Base-by-base conservation (phyloP, 2,329 filamentous ascomycete species). In the Calonectria honghensis region DNA sequence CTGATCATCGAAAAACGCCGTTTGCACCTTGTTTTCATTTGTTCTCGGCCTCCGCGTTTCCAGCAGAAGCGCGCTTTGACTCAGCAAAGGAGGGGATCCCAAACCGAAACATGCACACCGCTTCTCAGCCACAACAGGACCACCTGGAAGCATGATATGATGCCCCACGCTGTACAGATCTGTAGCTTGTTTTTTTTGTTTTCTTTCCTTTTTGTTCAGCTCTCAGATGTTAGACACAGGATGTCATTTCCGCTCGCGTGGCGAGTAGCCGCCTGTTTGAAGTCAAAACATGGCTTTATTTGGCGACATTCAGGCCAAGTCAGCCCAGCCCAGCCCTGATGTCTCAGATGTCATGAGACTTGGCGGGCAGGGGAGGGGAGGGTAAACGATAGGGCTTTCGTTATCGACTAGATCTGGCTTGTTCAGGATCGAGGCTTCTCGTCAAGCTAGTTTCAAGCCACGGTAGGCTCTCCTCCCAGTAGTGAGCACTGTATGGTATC, bases 251-350 rank as follows among this genome's bases (percentile, higher is more conserved):
- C 37, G 18, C 51, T 20, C 57, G 31, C 39, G 61, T 72, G 50
- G 61, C 63, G 37, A 51, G 63, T 39, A n/a, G 37, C 59, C 37
- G 52, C 20, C 48, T 67, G 50, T 31, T 72, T 51, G 51, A 59
- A 24, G 61, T 24, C 45, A 50, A 35, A 54, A 67, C 70, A 50
- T 59, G 70, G 70, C 39, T 32, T n/a, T 64, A 24, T 35, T 45
- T 24, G 45, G 45, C 24, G 45, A 48, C 45, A 24, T 24, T n/a
- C 45, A 48, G 20, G 11, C 18, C 18, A 35, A 35, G 13, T 11
- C 13, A 35, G 13, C 4, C 13, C 45, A 48, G 20, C 45, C 10
- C 45, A 48, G 45, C 45, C n/a, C 20, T 35, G 9, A 35, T 54
- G 66, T 61, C 66, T 69, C 51, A 32, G 52, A 41, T 59, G 29